Conservation (phyloP, 148 eudicot species). For the Fagopyrum homotropicum region DNA sequence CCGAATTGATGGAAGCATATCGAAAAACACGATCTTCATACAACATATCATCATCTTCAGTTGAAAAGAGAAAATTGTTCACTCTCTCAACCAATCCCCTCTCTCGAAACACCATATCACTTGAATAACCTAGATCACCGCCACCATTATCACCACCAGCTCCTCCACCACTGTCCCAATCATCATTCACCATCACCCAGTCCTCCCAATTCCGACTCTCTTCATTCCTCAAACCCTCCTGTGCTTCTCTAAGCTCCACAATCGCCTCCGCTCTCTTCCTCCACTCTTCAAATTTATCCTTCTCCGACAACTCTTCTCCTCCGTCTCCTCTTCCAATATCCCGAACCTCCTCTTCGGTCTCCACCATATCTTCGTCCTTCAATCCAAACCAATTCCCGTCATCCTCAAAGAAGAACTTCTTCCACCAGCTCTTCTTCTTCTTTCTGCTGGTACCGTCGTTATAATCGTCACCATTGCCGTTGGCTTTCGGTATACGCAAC, state of each 20-base stretch:
- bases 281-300: constrained; percentile 92
- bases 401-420: constrained; percentile 69
- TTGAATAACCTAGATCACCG: constrained; percentile 33
- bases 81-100: constrained; percentile 70
- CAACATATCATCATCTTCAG: constrained; percentile 68
- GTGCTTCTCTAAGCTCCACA: constrained; percentile 81
- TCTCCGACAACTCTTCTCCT: constrained; percentile 39
- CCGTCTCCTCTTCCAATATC: background rate
- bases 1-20: constrained; percentile 83
- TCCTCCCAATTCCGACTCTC: constrained; percentile 94
- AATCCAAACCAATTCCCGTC: constrained; percentile 85
- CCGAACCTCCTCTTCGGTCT: constrained; percentile 28
- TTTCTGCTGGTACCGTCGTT: background rate
- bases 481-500: constrained; percentile 9
- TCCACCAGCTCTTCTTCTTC: constrained; percentile 77
- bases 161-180: constrained; percentile 33
- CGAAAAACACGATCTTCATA: constrained; percentile 91
- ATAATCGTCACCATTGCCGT: background rate
- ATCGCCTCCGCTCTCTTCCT: constrained; percentile 91
- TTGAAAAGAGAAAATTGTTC: constrained; percentile 54
- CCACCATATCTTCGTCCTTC: constrained; percentile 61
- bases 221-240: constrained; percentile 67
- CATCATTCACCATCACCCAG: constrained; percentile 48
- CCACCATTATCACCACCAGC: constrained; percentile 14
- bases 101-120: constrained; percentile 43